phyloP scores from a whole-genome alignment of 2,329 filamentous ascomycete genomes.

The Penicillium sp. region DNA sequence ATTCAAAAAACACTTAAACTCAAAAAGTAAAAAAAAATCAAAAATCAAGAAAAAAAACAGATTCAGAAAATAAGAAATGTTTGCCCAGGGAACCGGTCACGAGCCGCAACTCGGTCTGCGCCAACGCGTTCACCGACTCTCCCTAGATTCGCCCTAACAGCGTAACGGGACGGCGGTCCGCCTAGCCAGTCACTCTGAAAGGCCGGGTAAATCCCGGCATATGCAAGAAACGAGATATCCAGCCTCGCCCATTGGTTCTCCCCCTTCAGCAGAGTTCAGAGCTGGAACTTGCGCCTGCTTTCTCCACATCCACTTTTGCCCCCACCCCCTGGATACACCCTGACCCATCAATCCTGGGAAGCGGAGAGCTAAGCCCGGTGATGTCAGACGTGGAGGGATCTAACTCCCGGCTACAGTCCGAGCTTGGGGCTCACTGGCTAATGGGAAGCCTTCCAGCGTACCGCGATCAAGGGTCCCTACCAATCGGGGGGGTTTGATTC shows the following conservation, averaged over 20 bases:
- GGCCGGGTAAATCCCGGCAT: constrained; percentile 1
- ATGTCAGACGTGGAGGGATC: constrained; percentile 14
- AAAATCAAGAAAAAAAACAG: background rate
- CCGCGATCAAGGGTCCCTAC: constrained; percentile 9
- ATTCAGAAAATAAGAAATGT: constrained; percentile 10
- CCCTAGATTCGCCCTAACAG: constrained; percentile 10
- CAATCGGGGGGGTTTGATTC: constrained; percentile 21
- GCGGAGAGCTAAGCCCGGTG: constrained; percentile 1
- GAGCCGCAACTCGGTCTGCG: constrained; percentile 1
- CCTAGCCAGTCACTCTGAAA: constrained; percentile 4
- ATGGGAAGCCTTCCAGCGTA: constrained; percentile 23
- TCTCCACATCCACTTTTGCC: background rate
- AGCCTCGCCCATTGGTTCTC: constrained; percentile 11
- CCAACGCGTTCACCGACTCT: constrained; percentile 17
- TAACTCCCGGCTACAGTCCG: constrained; percentile 1
- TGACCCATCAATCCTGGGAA: background rate
- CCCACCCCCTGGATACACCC: background rate
- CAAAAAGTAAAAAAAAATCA: background rate
- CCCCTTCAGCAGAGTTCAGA: background rate
- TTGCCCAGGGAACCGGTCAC: constrained; percentile 18
- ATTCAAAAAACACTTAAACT: background rate
- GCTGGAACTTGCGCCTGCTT: background rate
- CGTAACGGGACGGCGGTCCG: constrained; percentile 13
- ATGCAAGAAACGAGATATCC: constrained; percentile 5
- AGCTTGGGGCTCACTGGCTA: constrained; percentile 3